Evolutionary conservation across 305 asterid genomes (phyloP).

Genomic region (Stenogyne calaminthoides): DNA sequence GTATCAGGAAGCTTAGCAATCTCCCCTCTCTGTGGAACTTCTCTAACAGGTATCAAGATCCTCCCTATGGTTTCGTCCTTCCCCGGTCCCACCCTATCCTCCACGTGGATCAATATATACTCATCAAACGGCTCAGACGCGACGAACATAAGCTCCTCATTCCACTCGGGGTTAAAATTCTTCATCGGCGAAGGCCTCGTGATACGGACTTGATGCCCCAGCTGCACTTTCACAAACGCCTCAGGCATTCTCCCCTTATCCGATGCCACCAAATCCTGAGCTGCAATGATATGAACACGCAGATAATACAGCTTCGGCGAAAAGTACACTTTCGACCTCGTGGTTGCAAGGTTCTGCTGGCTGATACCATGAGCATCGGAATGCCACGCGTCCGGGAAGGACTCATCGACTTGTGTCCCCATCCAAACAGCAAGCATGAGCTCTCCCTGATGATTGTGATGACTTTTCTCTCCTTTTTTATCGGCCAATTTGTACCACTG

Average conservation of each 20-base stretch:
- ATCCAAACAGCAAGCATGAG: conserved; percentile 97
- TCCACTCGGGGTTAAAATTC: conserved; percentile 73
- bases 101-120: conserved; percentile 62
- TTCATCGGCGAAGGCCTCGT: conserved; percentile 64
- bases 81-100: conserved; percentile 64
- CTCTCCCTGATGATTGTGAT: conserved; percentile 49
- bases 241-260: conserved; percentile 49
- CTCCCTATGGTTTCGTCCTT: conserved; percentile 74
- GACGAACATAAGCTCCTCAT: conserved; percentile 91
- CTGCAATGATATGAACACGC: conserved; percentile 71
- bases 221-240: conserved; percentile 60
- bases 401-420: conserved; percentile 96
- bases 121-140: conserved; percentile 96
- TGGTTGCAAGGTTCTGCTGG: conserved; percentile 57
- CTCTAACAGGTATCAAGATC: conserved; percentile 58
- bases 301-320: conserved; percentile 80
- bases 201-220: conserved; percentile 63
- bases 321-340: conserved; percentile 81
- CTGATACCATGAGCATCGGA: conserved; percentile 75
- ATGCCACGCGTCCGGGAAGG: conserved; percentile 95
- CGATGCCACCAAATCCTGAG: conserved; percentile 65
- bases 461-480: conserved; percentile 52
- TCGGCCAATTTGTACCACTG: conserved; percentile 80
- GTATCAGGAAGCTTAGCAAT: conserved; percentile 59
- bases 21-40: conserved; percentile 59